Conservation (phyloP, 192 early-diverging fungal genomes). For the Coemansia sp. region DNA sequence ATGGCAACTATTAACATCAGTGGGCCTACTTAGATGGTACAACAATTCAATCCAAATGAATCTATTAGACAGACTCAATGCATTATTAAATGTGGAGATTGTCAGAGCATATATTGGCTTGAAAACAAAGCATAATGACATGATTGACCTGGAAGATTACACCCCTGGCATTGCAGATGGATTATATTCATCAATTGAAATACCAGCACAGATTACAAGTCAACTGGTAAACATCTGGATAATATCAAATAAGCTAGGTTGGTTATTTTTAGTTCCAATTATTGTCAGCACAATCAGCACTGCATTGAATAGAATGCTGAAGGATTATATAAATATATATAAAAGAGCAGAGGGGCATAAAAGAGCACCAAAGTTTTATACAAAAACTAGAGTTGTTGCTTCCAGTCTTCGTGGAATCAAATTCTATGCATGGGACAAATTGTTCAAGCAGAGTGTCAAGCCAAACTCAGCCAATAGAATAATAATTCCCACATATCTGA, state of each 20-base stretch:
- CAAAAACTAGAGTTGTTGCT: conserved; percentile 8
- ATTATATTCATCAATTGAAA: too few relatives aligned
- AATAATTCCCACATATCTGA: neutral
- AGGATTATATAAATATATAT: neutral
- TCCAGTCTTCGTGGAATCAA: conserved; percentile 62
- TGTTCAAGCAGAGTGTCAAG: conserved; percentile 14
- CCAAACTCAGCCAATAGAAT: neutral
- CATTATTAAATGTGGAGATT: too few relatives aligned
- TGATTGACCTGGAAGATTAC: too few relatives aligned
- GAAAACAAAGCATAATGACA: too few relatives aligned
- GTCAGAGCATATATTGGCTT: too few relatives aligned
- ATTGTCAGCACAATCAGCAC: neutral
- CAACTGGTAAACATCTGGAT: neutral
- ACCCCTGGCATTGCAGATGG: too few relatives aligned
- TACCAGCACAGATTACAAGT: too few relatives aligned
- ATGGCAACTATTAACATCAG: too few relatives aligned
- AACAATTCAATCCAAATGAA: too few relatives aligned
- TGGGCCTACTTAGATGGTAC: too few relatives aligned
- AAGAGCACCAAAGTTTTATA: conserved; percentile 2
- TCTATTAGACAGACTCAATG: too few relatives aligned
- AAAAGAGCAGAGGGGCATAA: neutral
- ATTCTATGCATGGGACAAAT: conserved; percentile 58
- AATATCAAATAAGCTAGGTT: neutral
- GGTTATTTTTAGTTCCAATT: neutral
- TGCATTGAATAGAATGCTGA: neutral